Percentiles rank a stretch among this genome's conserved stretches.
Conservation (phyloP, 1,284 basidiomycete genomes). For the Leccinum pachyderme region DNA sequence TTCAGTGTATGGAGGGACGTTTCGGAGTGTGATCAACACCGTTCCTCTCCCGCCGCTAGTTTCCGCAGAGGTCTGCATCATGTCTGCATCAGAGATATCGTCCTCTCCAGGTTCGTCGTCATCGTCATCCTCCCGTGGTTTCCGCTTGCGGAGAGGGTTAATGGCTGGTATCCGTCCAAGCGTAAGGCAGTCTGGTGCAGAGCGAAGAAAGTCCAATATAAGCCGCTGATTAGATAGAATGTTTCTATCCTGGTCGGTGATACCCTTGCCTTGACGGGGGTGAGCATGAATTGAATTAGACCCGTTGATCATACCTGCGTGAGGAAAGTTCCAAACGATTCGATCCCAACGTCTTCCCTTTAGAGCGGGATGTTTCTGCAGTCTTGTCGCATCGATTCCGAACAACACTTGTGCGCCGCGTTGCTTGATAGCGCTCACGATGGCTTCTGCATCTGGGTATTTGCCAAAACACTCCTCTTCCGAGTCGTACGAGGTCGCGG, state of each 20-base stretch:
- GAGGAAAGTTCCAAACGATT: constrained; percentile 96
- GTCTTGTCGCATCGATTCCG: constrained; percentile 78
- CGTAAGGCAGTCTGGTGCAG: constrained; percentile 64
- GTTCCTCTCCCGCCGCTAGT: constrained; percentile 46
- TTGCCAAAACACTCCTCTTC: constrained; percentile 78
- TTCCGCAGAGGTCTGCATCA: background rate
- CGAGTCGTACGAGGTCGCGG: constrained; percentile 87
- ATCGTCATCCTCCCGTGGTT: constrained; percentile 42
- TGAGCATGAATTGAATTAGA: constrained; percentile 7
- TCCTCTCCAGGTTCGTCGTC: constrained; percentile 24
- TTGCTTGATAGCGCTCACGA: constrained; percentile 55
- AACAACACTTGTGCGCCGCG: constrained; percentile 78
- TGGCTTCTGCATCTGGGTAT: constrained; percentile 76
- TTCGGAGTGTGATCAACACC: constrained; percentile 86
- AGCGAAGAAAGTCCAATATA: constrained; percentile 83
- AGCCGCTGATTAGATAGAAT: constrained; percentile 89
- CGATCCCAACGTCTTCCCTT: constrained; percentile 69
- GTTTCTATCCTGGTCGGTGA: constrained; percentile 93
- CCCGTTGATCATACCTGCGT: constrained; percentile 64
- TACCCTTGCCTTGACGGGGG: constrained; percentile 71
- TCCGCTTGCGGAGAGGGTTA: constrained; percentile 43
- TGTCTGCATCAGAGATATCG: constrained; percentile 27
- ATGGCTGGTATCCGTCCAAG: constrained; percentile 54
- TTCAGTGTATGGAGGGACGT: constrained; percentile 84
- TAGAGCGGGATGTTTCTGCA: constrained; percentile 59